Evolutionary conservation across 1,284 basidiomycete genomes (phyloP).

Genomic region (Cutaneotrichosporon sp.): DNA sequence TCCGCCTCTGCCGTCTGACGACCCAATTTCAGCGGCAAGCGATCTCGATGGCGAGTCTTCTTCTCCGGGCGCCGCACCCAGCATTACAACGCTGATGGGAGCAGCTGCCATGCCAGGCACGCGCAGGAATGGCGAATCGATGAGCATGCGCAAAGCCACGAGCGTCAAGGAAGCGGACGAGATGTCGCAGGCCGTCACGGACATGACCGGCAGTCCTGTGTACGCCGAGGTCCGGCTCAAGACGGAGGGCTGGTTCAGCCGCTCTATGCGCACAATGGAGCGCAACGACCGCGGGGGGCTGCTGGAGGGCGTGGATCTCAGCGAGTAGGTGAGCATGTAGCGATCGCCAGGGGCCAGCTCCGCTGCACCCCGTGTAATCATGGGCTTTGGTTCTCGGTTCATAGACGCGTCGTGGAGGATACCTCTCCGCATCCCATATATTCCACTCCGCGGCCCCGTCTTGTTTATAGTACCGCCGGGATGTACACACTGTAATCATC

Average conservation of each 20-base stretch:
- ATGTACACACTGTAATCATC: too few species aligned
- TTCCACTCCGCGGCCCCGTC: too few species aligned
- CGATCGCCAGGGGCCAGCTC: too few species aligned
- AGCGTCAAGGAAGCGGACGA: conserved; percentile 7
- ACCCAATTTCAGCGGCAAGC: conserved; percentile 15
- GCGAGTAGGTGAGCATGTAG: conserved; percentile 4
- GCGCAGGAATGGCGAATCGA: conserved; percentile 6
- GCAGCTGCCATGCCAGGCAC: conserved; percentile 6
- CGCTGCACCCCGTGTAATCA: too few species aligned
- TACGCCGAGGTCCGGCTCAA: conserved; percentile 31
- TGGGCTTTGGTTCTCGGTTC: too few species aligned
- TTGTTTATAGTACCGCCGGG: too few species aligned
- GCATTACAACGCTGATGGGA: conserved; percentile 16
- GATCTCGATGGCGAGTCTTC: conserved; percentile 17
- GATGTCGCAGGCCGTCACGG: conserved; percentile 2
- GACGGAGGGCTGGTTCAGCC: conserved; percentile 40
- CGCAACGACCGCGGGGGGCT: conserved; percentile 25
- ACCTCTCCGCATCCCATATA: too few species aligned
- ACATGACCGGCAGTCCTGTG: conserved; percentile 28
- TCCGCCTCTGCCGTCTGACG: too few species aligned
- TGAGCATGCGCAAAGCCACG: conserved; percentile 14
- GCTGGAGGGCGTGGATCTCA: conserved; percentile 22
- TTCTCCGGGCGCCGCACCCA: conserved; percentile 2
- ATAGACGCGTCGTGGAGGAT: too few species aligned
- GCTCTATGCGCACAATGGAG: conserved; percentile 37